Evolutionary conservation across 169 alveolate genomes (phyloP), one percentile per base, ranked within the genome.

Genomic region (Cryptosporidium muris): DNA sequence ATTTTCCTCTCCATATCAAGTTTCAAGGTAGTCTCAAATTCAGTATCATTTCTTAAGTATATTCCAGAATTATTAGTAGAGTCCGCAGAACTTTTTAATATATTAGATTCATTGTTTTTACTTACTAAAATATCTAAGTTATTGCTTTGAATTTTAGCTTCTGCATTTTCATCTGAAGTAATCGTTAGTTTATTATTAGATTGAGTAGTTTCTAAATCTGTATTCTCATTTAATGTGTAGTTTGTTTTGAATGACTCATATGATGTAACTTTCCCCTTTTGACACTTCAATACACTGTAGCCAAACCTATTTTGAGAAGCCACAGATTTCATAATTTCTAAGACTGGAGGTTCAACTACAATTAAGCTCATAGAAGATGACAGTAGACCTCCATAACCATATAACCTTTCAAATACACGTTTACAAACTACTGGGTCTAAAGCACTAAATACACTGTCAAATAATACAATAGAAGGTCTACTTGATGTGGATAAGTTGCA

Each of bases 341-440:
- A 53, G 16, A 74, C 60, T 56, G 85, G 85, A 25, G 68, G 85
- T 1, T 74, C 85, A 7, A 74, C 51, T 7, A 74, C 85, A 14
- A 74, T 36, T 36, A 74, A n/a, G 2, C 74, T 58, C 16, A 74
- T 56, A 48, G 47, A 58, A 25, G 25, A 36, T 8, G 51, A 11
- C 5, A 74, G 9, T 5, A 74, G 63, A 11, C 85, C 85, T n/a
- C 37, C 48, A 45, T 36, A 58, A 2, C 74, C 38, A 58, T 58
- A 74, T 4, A 74, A 63, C 60, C 85, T 74, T 42, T 74, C 49
- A 6, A 74, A 45, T 0, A 74, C 63, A 16, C 38, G 25, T 64
- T 74, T 42, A 37, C 85, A 74, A 16, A 74, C 85, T 58, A 74
- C 54, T 14, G 85, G 85, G 43, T 74, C 85, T 42, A 74, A 49